Percentiles rank a stretch among this genome's conserved stretches.
Conservation (phyloP, 495 filamentous ascomycete genomes). For the Lasiosphaeriaceae sp. region DNA sequence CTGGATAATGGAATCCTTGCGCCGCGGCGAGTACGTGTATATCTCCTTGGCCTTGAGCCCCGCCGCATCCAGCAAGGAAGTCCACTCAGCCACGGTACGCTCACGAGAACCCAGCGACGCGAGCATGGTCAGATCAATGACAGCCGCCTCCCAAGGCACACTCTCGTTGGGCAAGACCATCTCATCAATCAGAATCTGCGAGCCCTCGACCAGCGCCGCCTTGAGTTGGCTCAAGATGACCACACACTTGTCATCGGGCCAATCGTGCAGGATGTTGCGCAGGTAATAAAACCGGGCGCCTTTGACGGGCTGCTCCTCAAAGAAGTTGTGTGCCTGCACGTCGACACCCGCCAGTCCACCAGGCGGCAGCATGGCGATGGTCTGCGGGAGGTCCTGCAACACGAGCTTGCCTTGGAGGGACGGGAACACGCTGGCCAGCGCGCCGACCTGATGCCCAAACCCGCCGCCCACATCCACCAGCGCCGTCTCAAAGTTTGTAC, state of each 20-base stretch:
- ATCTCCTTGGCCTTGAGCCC: slow-evolving; percentile 32
- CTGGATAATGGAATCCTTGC: not conserved
- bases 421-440: not conserved
- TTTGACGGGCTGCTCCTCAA: slow-evolving; percentile 44
- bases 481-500: slow-evolving; percentile 12
- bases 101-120: slow-evolving; percentile 34
- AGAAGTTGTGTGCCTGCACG: slow-evolving; percentile 46
- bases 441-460: slow-evolving; percentile 44
- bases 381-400: slow-evolving; percentile 41
- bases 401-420: slow-evolving; percentile 40
- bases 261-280: slow-evolving; percentile 46
- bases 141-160: slow-evolving; percentile 5
- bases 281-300: slow-evolving; percentile 47
- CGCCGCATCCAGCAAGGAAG: slow-evolving; percentile 26
- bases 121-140: slow-evolving; percentile 37
- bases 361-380: not conserved
- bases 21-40: slow-evolving; percentile 12
- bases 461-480: slow-evolving; percentile 53
- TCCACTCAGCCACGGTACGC: slow-evolving; percentile 39
- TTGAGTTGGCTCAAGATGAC: slow-evolving; percentile 35
- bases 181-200: slow-evolving; percentile 43
- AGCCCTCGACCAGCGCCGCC: slow-evolving; percentile 33
- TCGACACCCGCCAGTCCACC: slow-evolving; percentile 34
- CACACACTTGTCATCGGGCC: slow-evolving; percentile 34
- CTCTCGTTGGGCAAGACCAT: slow-evolving; percentile 37